phyloP scores from a whole-genome alignment of 495 filamentous ascomycete species.

The Daldinia caldariorum region DNA sequence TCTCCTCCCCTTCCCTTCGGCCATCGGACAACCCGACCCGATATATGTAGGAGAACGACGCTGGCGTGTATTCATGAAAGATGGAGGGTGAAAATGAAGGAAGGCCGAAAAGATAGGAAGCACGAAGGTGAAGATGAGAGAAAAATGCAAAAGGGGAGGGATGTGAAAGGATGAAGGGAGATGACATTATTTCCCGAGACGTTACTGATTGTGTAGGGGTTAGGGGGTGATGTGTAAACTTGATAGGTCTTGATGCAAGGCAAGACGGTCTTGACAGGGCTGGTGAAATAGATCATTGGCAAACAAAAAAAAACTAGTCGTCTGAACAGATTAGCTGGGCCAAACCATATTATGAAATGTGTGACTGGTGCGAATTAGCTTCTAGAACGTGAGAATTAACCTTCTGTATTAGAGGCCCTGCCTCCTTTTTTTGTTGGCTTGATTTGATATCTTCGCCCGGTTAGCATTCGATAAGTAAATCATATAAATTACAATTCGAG shows the following conservation, averaged over 20 bases:
- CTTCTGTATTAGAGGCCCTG: no score
- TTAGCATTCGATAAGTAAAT: no score
- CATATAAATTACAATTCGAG: no score
- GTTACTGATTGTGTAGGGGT: not conserved
- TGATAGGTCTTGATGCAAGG: not conserved
- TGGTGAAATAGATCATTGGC: constrained; percentile 2
- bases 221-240: not conserved
- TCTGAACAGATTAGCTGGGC: not conserved
- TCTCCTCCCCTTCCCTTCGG: not conserved
- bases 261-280: not conserved
- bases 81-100: not conserved
- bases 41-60: not conserved
- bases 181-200: constrained; percentile 1
- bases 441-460: no score
- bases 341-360: not conserved
- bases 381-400: no score
- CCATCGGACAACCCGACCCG: not conserved
- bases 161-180: not conserved
- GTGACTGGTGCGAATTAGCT: not conserved
- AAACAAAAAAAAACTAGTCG: not conserved
- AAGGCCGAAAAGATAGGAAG: not conserved
- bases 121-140: not conserved
- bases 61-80: constrained; percentile 4
- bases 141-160: not conserved
- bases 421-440: no score